Evolutionary conservation across 495 filamentous ascomycete genomes (phyloP).

Genomic region (Neurospora sublineolata): DNA sequence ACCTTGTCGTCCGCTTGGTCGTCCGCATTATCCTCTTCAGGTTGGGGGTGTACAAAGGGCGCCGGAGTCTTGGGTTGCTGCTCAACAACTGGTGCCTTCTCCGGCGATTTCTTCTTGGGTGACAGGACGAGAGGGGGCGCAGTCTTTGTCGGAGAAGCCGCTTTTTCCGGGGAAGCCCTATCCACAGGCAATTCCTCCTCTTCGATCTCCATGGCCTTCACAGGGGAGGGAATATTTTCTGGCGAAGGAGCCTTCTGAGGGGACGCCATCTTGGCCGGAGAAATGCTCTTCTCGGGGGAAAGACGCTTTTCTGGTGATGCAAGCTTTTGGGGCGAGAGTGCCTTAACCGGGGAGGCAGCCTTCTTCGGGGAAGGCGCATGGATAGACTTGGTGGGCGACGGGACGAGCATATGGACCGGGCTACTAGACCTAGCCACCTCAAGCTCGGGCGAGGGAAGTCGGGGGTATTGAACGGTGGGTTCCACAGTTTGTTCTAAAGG

Average conservation of each 20-base stretch:
- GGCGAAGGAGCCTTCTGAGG: constrained; percentile 10
- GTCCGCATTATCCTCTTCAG: constrained; percentile 7
- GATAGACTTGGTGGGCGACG: constrained; percentile 15
- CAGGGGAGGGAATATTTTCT: neutral
- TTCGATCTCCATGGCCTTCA: neutral
- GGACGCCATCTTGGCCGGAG: constrained; percentile 15
- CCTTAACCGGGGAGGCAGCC: constrained; percentile 9
- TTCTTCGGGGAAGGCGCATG: constrained; percentile 12
- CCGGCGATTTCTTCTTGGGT: neutral
- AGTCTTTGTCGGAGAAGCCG: neutral
- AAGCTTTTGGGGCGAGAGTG: constrained; percentile 15
- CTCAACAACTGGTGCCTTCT: neutral
- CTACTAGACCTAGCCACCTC: constrained; percentile 6
- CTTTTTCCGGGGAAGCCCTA: neutral
- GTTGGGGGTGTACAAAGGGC: neutral
- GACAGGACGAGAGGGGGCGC: neutral
- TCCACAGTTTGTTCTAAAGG: constrained; percentile 14
- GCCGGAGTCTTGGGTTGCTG: neutral
- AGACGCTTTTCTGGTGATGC: constrained; percentile 9
- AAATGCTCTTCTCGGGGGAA: neutral
- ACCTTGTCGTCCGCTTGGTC: constrained; percentile 35
- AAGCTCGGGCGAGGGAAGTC: neutral
- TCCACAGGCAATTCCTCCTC: constrained; percentile 1
- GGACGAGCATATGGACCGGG: constrained; percentile 3
- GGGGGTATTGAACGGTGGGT: neutral